Evolutionary conservation across 2,329 filamentous ascomycete species (phyloP).

Genomic region (Aspergillus carbonarius): DNA sequence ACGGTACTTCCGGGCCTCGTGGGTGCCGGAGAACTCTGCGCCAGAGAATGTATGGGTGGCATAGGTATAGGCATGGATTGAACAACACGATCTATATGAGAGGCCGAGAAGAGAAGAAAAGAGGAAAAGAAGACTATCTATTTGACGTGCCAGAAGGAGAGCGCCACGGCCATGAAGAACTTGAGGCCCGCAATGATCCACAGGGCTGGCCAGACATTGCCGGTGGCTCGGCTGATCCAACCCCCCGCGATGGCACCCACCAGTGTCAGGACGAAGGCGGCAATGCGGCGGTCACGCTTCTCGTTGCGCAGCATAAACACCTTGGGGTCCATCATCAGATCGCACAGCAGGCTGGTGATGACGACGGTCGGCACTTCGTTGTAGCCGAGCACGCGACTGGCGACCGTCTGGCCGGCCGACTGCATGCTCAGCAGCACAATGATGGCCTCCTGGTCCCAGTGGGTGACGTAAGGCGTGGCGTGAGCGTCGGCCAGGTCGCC

Average conservation of each 20-base stretch:
- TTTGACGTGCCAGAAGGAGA: conserved; percentile 22
- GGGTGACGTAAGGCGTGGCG: neutral
- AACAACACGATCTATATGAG: neutral
- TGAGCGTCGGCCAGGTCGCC: conserved; percentile 10
- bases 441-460: conserved; percentile 27
- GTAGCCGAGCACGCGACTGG: conserved; percentile 27
- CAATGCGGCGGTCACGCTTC: conserved; percentile 28
- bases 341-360: conserved; percentile 32
- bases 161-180: conserved; percentile 17
- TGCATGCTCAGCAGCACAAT: conserved; percentile 35
- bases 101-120: too few species aligned
- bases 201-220: conserved; percentile 22
- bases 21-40: conserved; percentile 24
- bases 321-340: conserved; percentile 31
- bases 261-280: conserved; percentile 28
- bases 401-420: conserved; percentile 32
- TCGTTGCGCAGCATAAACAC: conserved; percentile 27
- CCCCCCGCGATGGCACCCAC: conserved; percentile 29
- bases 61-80: neutral
- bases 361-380: conserved; percentile 36
- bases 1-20: conserved; percentile 26
- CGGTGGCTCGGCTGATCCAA: conserved; percentile 29
- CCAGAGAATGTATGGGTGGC: conserved; percentile 20
- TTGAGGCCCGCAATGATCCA: conserved; percentile 30
- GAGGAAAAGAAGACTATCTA: neutral